phyloP scores from a whole-genome alignment of 306 rosid species.

The Senna siamea region DNA sequence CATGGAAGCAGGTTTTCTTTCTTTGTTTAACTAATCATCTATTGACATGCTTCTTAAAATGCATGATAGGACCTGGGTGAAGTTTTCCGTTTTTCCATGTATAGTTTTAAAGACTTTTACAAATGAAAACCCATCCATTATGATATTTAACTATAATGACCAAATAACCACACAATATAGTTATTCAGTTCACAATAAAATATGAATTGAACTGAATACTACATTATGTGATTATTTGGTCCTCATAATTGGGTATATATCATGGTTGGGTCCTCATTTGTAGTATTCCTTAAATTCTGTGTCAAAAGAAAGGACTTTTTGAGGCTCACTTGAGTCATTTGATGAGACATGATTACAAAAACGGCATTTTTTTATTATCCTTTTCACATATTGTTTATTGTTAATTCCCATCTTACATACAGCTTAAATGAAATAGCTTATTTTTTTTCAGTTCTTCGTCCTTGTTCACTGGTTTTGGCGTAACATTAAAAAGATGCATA shows the following conservation, averaged over 20 bases:
- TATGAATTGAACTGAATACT: background rate
- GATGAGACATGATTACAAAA: conserved; percentile 18
- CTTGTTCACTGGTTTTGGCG: conserved; percentile 27
- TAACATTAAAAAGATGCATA: conserved; percentile 13
- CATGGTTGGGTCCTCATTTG: background rate
- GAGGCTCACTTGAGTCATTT: conserved; percentile 19
- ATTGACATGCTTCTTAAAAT: conserved; percentile 30
- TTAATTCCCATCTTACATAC: conserved; percentile 12
- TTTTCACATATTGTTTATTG: conserved; percentile 12
- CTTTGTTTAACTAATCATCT: conserved; percentile 5
- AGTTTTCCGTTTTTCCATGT: conserved; percentile 5
- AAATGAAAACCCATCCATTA: background rate
- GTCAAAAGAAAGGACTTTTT: conserved; percentile 19
- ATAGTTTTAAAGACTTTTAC: background rate
- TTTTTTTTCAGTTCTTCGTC: conserved; percentile 18
- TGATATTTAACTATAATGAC: background rate
- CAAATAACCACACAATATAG: background rate
- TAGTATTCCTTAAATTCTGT: no score
- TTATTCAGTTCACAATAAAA: background rate
- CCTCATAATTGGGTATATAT: background rate
- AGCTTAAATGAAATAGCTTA: conserved; percentile 22
- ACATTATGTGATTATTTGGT: background rate
- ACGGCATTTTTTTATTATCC: conserved; percentile 15
- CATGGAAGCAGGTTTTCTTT: conserved; percentile 87
- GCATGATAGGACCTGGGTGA: conserved; percentile 28